phyloP scores from a whole-genome alignment of 257 asterid species.

The Forsythia suspensa region DNA sequence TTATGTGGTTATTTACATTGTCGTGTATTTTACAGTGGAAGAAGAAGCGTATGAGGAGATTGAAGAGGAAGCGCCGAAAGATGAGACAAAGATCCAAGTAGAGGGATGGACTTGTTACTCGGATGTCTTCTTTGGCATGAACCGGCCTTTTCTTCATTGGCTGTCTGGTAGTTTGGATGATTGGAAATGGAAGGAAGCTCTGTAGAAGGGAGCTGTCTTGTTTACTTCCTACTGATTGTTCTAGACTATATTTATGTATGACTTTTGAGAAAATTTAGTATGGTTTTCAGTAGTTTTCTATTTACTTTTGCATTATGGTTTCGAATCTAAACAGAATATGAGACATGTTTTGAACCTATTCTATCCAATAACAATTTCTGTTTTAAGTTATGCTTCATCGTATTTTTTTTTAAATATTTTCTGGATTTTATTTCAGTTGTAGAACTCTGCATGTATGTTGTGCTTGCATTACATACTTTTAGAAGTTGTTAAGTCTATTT shows the following conservation, averaged over 20 bases:
- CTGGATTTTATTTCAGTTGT: neutral
- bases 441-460: neutral
- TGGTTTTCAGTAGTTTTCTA: neutral
- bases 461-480: neutral
- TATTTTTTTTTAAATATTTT: neutral
- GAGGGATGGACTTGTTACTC: neutral
- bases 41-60: conserved; percentile 67
- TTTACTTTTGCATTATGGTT: neutral
- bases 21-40: conserved; percentile 39
- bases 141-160: neutral
- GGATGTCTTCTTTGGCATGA: neutral
- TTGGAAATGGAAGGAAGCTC: neutral
- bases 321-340: neutral
- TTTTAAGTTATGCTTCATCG: neutral
- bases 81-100: conserved; percentile 62
- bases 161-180: neutral
- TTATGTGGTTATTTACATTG: neutral
- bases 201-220: neutral
- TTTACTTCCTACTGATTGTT: neutral
- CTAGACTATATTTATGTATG: neutral
- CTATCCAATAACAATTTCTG: neutral
- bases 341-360: neutral
- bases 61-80: conserved; percentile 68
- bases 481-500: neutral
- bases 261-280: neutral